A percentile compares a stretch with the other conserved stretches of the same genome.
Evolutionary conservation across 1,284 basidiomycete genomes (phyloP).

Genomic region (Trichosporon ovoides): DNA sequence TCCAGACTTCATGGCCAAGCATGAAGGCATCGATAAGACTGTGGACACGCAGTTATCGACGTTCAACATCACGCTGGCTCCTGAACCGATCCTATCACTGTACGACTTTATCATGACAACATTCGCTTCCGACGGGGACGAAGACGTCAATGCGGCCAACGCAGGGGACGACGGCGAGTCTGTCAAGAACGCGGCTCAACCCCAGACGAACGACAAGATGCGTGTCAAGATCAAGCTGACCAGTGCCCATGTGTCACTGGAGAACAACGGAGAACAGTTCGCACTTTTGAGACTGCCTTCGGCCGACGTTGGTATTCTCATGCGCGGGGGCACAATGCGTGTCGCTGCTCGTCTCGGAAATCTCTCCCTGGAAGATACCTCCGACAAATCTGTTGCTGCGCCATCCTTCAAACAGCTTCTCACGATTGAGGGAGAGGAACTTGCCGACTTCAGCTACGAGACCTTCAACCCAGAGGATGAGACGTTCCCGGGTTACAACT

Average conservation of each 20-base stretch:
- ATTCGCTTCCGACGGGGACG: constrained; percentile 61
- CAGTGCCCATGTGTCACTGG: constrained; percentile 82
- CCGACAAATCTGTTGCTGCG: constrained; percentile 58
- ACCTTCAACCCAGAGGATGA: constrained; percentile 66
- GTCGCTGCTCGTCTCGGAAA: constrained; percentile 81
- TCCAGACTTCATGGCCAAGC: constrained; percentile 75
- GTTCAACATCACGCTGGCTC: constrained; percentile 81
- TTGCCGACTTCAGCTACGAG: constrained; percentile 93
- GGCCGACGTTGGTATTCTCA: constrained; percentile 76
- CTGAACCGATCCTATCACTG: constrained; percentile 83
- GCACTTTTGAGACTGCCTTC: constrained; percentile 88
- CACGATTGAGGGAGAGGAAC: constrained; percentile 90
- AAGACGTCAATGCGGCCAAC: constrained; percentile 17
- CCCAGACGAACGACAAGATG: constrained; percentile 58
- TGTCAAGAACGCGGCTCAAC: constrained; percentile 13
- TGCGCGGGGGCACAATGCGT: constrained; percentile 69
- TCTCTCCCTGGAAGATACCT: constrained; percentile 77
- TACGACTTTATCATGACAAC: constrained; percentile 99
- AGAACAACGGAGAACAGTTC: constrained; percentile 67
- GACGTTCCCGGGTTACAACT: constrained; percentile 76
- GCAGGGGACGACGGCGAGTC: constrained; percentile 15
- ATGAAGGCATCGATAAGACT: constrained; percentile 83
- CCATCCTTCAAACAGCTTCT: constrained; percentile 74
- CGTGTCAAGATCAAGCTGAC: constrained; percentile 80
- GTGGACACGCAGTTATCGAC: constrained; percentile 88